Evolutionary conservation across 2,329 filamentous ascomycete genomes (phyloP), one percentile per base, ranked within the genome.

Genomic region (Thermothelomyces thermophilus): DNA sequence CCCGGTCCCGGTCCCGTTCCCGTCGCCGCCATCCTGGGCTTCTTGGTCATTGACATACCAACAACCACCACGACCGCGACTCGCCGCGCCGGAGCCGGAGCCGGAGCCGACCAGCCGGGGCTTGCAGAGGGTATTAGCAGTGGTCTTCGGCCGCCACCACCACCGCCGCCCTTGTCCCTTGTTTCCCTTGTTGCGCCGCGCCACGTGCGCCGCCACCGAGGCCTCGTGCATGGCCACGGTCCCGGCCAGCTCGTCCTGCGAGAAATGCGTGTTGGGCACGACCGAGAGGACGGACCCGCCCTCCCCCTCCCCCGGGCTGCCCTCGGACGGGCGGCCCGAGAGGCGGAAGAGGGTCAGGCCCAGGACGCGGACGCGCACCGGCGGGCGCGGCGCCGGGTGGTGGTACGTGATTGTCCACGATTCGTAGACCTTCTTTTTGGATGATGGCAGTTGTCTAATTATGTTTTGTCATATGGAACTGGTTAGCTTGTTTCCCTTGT

Each of bases 321-420:
- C 16, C 7, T 2, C 33, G 33, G 13, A 35, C 33, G 33, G 14
- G 14, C 1, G 41, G 11, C 42, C 49, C n/a, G 44, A 20, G n/a
- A 34, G 37, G 5, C 36, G 42, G 14, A 20, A 40, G 10, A 45
- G 22, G 34, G 43, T 50, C 35, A 50, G 5, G 33, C 43, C 50
- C 9, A 55, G 35, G 17, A 40, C 11, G 17, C 26, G 46, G 44
- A 33, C 20, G 17, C 19, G 36, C 0, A 22, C 2, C 4, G 2
- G 26, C 5, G 45, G 36, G 26, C n/a, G 46, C 2, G 46, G 35
- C 4, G 17, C 10, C 11, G 53, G 53, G 35, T 40, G 45, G 45
- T 55, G 50, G 44, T 53, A 53, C 36, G 50, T 55, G 33, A 55
- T 50, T 16, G 53, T 55, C 50, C 50, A 55, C 40, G 53, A 55